These are phyloP conservation scores for Sarocladiaceae sp. DNA, from an alignment of 2,329 filamentous ascomycete species.

Conservation along the genomic window DNA sequence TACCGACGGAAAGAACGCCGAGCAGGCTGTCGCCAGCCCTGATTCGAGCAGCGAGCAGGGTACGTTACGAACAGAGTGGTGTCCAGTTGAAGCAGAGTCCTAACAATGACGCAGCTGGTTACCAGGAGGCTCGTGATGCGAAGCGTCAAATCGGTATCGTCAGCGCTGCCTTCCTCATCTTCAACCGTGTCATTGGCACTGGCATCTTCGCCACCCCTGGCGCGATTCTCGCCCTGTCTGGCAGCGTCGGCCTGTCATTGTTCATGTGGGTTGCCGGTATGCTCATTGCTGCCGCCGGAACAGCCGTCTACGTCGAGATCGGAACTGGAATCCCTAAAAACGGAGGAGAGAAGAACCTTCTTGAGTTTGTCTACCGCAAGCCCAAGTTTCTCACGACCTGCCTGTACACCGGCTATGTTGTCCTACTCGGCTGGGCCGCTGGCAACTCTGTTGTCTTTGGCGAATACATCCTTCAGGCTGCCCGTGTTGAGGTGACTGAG, in stretches of 20 bases:
- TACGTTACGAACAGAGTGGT: too few relatives aligned
- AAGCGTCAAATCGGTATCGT: constrained; percentile 50
- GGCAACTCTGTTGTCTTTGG: constrained; percentile 65
- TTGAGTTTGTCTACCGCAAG: constrained; percentile 56
- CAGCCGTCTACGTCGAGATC: constrained; percentile 60
- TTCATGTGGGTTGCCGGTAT: constrained; percentile 59
- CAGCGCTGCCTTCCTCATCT: constrained; percentile 52
- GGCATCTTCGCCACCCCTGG: constrained; percentile 61
- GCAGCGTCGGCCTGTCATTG: constrained; percentile 55
- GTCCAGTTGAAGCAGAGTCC: too few relatives aligned
- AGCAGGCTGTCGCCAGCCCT: not conserved
- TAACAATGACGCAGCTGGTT: constrained; percentile 16
- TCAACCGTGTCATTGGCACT: constrained; percentile 61
- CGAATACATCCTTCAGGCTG: constrained; percentile 63
- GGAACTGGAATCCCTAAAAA: constrained; percentile 59
- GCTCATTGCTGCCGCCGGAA: constrained; percentile 55
- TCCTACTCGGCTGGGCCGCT: constrained; percentile 59
- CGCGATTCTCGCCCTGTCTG: constrained; percentile 48
- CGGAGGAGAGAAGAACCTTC: constrained; percentile 62
- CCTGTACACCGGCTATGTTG: constrained; percentile 54
- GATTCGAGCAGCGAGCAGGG: constrained; percentile 5
- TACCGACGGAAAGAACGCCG: constrained; percentile 4
- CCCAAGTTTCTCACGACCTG: constrained; percentile 56
- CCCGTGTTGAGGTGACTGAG: constrained; percentile 52
- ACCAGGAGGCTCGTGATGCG: constrained; percentile 32